phyloP scores from a whole-genome alignment of 1,284 basidiomycete genomes.

The Albatrellus sp. region DNA sequence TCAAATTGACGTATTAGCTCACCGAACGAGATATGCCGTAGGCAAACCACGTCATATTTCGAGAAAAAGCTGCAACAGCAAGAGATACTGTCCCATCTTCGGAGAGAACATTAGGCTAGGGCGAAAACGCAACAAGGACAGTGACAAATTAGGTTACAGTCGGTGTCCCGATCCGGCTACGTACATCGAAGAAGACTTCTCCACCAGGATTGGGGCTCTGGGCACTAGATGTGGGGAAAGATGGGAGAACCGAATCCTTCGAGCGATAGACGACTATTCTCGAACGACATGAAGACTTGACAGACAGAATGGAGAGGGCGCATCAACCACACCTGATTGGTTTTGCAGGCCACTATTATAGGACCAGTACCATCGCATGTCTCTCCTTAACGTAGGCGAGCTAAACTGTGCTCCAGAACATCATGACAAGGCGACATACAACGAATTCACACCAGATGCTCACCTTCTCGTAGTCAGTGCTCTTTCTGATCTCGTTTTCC shows the following conservation, averaged over 20 bases:
- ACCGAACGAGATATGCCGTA: constrained; percentile 69
- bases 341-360: constrained; percentile 63
- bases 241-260: constrained; percentile 36
- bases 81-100: constrained; percentile 66
- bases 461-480: constrained; percentile 64
- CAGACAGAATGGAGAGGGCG: not conserved
- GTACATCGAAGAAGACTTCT: constrained; percentile 70
- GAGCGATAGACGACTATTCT: constrained; percentile 54
- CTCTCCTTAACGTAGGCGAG: constrained; percentile 45
- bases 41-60: constrained; percentile 59
- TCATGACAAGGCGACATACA: not conserved
- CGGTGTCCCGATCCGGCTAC: constrained; percentile 8
- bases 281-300: constrained; percentile 1
- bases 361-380: constrained; percentile 69
- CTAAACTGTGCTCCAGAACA: constrained; percentile 33
- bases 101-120: constrained; percentile 56
- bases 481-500: constrained; percentile 46
- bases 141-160: not conserved
- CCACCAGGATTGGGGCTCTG: constrained; percentile 29
- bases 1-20: constrained; percentile 9
- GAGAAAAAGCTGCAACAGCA: constrained; percentile 45
- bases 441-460: constrained; percentile 1
- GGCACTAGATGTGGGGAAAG: constrained; percentile 24
- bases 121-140: not conserved
- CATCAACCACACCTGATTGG: constrained; percentile 34